Evolutionary conservation across 2,329 filamentous ascomycete genomes (phyloP).

Genomic region (Ascochyta viciae-villosae): DNA sequence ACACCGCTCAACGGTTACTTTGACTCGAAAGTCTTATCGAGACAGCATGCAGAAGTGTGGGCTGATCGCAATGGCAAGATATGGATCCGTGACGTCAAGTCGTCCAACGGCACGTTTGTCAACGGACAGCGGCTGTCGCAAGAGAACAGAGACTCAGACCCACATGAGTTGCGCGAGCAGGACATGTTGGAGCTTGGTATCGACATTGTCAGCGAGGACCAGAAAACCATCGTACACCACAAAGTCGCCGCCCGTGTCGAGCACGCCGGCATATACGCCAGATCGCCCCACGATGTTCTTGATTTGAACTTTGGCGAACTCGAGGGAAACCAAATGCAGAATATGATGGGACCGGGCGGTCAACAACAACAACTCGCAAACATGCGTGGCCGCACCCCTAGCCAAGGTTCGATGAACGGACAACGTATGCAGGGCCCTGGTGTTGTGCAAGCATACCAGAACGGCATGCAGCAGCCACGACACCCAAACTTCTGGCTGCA

Average conservation of each 20-base stretch:
- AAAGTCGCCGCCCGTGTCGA: conserved; percentile 98
- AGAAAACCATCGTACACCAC: conserved; percentile 97
- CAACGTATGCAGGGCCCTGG: conserved; percentile 65
- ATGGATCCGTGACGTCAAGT: conserved; percentile 96
- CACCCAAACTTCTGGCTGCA: conserved; percentile 84
- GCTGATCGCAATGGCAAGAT: conserved; percentile 85
- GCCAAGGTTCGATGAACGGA: conserved; percentile 65
- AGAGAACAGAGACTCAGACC: conserved; percentile 95
- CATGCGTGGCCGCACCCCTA: conserved; percentile 69
- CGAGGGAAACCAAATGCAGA: conserved; percentile 76
- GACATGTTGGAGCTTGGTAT: conserved; percentile 96
- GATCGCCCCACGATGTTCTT: conserved; percentile 73
- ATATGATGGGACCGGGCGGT: conserved; percentile 69
- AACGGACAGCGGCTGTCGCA: conserved; percentile 89
- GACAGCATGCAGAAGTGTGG: conserved; percentile 96
- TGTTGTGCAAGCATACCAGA: conserved; percentile 64
- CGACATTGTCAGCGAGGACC: conserved; percentile 97
- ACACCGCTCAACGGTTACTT: conserved; percentile 94
- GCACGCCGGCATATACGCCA: conserved; percentile 83
- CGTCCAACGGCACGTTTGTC: conserved; percentile 97
- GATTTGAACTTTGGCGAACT: conserved; percentile 94
- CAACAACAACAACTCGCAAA: conserved; percentile 70
- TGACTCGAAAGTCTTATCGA: conserved; percentile 95
- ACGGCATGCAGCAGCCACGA: conserved; percentile 72
- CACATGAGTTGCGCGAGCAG: conserved; percentile 87